These are phyloP conservation scores for Abrus pulchellus DNA, from an alignment of 306 rosid genomes.

Conservation along the genomic window DNA sequence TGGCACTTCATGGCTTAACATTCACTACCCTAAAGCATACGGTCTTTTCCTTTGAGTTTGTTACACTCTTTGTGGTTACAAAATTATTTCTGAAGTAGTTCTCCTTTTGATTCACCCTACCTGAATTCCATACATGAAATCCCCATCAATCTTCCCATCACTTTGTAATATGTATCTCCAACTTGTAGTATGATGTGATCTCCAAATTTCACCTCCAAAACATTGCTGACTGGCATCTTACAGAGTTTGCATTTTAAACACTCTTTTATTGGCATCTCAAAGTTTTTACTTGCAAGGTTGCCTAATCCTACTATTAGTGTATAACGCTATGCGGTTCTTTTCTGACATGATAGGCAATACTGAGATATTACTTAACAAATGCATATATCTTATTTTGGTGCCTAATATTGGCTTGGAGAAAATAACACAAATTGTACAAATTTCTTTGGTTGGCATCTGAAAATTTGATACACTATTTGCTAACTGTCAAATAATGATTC, in stretches of 20 bases:
- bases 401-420: background rate
- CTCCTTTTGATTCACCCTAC: background rate
- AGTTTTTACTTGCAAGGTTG: background rate
- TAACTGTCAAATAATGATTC: background rate
- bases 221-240: background rate
- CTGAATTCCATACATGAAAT: background rate
- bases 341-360: background rate
- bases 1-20: background rate
- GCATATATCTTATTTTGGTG: background rate
- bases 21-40: background rate
- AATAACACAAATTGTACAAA: too few species aligned
- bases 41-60: background rate
- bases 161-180: background rate
- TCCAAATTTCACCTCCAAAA: conserved; percentile 4
- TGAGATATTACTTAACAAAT: background rate
- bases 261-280: background rate
- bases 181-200: background rate
- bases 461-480: conserved; percentile 3
- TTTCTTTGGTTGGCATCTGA: background rate
- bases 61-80: background rate
- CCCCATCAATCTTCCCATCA: background rate
- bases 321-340: background rate
- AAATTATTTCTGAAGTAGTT: conserved; percentile 10
- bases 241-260: background rate
- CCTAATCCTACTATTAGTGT: background rate